Base-by-base conservation (phyloP, 805 yeast genomes). In the Yarrowia sp. region DNA sequence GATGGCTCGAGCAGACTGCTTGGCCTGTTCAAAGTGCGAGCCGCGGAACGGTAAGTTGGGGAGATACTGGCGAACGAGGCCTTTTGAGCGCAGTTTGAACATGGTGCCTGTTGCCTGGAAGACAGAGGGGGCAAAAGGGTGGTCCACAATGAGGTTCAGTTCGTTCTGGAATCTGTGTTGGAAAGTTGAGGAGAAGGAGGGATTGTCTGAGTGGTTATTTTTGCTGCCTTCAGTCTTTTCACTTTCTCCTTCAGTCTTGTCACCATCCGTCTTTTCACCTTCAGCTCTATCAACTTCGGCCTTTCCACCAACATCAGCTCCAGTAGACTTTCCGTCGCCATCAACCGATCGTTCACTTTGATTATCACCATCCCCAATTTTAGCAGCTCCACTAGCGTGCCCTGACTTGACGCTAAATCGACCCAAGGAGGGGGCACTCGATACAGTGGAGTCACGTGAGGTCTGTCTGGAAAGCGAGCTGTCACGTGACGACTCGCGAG, bases 21-120 rank as follows among this genome's bases (percentile, higher is more conserved):
- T 55, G 49, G 38, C 22, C 8, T 55, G 61, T 39, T 55, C 47
- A n/a, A 55, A 31, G 27, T 55, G 61, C 21, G 47, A 39, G 19
- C 46, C 47, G 6, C 46, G 36, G 5, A 55, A 39, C 5, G 61
- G 61, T 9, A 38, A 10, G 19, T 25, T 38, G 5, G 47, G 47
- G 10, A 38, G 19, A 9, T 55, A 55, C 6, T 55, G 61, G 1
- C 25, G n/a, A 14, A 31, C 61, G 12, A 55, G 21, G 2, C 47
- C 61, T 7, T 27, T 55, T 14, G 61, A 42, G 4, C 61, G 61
- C 4, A 55, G 21, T 9, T 39, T 38, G 47, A 38, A 55, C 61
- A 55, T 55, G 27, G 61, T 38, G 2, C 61, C 61, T 5, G 47
- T 39, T 0, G 61, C 61, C 9, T 55, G 46, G 25, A 55, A 55